phyloP scores from a whole-genome alignment of 768 basidiomycete genomes.

The Lactifluus rugatus region DNA sequence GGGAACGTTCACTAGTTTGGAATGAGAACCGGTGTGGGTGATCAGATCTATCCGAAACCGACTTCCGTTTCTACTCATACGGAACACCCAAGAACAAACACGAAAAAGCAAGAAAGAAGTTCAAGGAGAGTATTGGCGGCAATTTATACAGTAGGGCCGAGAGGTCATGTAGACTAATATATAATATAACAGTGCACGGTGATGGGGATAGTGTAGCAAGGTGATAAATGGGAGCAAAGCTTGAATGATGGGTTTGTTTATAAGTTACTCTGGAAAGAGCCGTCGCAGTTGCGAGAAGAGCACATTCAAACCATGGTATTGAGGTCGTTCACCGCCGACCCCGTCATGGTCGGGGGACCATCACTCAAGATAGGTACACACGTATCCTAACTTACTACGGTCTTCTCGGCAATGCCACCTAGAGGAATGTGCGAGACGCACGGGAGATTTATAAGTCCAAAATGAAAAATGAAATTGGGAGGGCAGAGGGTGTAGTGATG shows the following conservation, averaged over 20 bases:
- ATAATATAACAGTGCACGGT: too few species aligned
- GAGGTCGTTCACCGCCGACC: not conserved
- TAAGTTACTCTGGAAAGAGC: not conserved
- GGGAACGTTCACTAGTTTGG: too few species aligned
- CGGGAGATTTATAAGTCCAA: not conserved
- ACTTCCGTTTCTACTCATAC: not conserved
- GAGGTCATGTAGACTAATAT: too few species aligned
- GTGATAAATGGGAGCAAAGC: too few species aligned
- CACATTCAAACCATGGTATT: not conserved
- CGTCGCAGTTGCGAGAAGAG: not conserved
- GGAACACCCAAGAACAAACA: not conserved
- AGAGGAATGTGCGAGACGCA: not conserved
- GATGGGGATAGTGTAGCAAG: too few species aligned
- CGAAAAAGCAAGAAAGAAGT: not conserved
- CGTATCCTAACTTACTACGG: not conserved
- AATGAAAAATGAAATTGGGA: not conserved
- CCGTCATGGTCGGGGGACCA: not conserved
- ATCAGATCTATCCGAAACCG: not conserved
- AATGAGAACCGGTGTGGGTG: too few species aligned
- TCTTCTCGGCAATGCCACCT: not conserved
- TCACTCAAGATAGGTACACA: not conserved
- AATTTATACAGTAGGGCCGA: too few species aligned
- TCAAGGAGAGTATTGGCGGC: not conserved
- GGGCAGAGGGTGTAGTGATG: not conserved
- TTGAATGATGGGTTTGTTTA: too few species aligned